Conservation (phyloP, 257 asterid species). For the Capsicum baccatum region DNA sequence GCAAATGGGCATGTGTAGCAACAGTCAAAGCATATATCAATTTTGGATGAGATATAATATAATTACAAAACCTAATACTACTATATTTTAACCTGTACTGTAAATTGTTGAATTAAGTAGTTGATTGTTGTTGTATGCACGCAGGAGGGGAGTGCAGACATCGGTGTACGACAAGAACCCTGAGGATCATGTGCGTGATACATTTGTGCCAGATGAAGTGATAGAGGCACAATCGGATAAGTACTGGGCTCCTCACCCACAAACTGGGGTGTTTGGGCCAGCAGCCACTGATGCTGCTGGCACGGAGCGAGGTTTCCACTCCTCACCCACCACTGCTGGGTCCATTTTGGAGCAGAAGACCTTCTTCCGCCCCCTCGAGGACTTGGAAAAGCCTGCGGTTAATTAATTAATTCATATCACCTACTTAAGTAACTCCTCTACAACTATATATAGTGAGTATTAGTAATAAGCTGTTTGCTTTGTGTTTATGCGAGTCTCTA, state of each 20-base stretch:
- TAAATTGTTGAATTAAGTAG: not conserved
- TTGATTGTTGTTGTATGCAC: conserved; percentile 14
- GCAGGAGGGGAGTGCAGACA: conserved; percentile 73
- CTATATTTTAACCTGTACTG: no score
- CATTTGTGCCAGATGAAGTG: conserved; percentile 65
- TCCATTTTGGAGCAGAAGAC: conserved; percentile 84
- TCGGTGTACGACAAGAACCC: conserved; percentile 83
- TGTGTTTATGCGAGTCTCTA: not conserved
- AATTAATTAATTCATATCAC: not conserved
- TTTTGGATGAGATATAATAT: not conserved
- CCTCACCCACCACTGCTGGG: conserved; percentile 25
- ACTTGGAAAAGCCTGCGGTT: conserved; percentile 70
- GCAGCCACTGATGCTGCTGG: conserved; percentile 43
- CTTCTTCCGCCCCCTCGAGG: conserved; percentile 85
- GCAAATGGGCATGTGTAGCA: not conserved
- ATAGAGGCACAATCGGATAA: conserved; percentile 51
- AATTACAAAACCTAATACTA: not conserved
- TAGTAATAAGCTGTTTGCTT: not conserved
- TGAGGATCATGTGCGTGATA: conserved; percentile 55
- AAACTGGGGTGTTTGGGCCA: conserved; percentile 89
- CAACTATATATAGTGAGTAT: not conserved
- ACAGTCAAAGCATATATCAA: not conserved
- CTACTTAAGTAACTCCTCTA: not conserved
- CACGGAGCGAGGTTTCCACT: conserved; percentile 35
- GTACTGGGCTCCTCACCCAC: conserved; percentile 89